Base-by-base conservation (phyloP, 2,329 filamentous ascomycete genomes). In the Spiromastix sp. region DNA sequence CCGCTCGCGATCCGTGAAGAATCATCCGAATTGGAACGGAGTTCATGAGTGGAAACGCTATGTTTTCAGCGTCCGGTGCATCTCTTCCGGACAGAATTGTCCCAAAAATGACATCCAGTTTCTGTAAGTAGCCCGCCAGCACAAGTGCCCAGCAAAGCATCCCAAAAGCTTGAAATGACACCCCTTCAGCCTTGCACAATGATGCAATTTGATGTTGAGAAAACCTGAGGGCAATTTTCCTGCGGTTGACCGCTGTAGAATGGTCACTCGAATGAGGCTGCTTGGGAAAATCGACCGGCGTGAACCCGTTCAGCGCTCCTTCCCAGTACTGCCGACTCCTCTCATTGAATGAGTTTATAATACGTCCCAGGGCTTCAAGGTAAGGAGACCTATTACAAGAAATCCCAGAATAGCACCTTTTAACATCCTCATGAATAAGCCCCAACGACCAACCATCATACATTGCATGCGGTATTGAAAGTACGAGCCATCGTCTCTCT, bases 41-140 rank as follows among this genome's bases (percentile, higher is more conserved):
- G 50, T 93, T 95, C 83, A 95, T 94, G 0, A 82, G 85, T 0
- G 87, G 89, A 48, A 94, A 95, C 51, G 87, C 68, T 9, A 89
- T 58, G 17, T 72, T 57, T 28, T 81, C 72, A 0, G 76, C 72
- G 11, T 73, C 70, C 30, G 82, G 78, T 7, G 75, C 77, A 38
- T 91, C 84, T n/a, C 89, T 73, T 11, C 89, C 87, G 0, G 85
- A 86, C 9, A 94, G 66, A 1, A 95, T 80, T 0, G 84, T 74
- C 1, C 89, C 89, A 50, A 91, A 94, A 0, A 77, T 70, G 3
- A 93, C 72, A 44, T 94, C 86, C 0, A 93, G 68, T 1, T 71
- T 72, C 3, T 67, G 60, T 1, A 72, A 67, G 30, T 74, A 67
- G 0, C 72, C 69, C 1, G 84, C 77, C 2, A 93, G 67, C 0